Evolutionary conservation across 2,329 filamentous ascomycete genomes (phyloP), one percentile per base, ranked within the genome.

Genomic region (Paraconiothyrium brasiliense): DNA sequence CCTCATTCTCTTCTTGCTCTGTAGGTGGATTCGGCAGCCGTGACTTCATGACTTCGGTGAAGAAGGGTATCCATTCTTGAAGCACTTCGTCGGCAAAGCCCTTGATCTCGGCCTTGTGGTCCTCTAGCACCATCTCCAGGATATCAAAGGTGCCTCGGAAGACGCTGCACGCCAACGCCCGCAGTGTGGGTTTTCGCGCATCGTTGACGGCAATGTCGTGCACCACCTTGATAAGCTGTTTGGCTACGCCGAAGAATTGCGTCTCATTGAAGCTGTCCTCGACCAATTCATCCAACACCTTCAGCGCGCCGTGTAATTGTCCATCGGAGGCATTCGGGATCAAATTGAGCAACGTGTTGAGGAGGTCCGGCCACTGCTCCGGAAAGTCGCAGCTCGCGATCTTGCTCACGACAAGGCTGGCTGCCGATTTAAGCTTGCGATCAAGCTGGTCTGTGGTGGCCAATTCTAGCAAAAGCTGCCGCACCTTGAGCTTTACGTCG

Each of bases 41-140:
- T 32, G 88, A 84, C 79, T 95, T 93, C 76, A 98, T 84, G 9
- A 91, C 88, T 43, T 87, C 85, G 68, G 93, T 85, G 82, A 98
- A 95, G 82, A 97, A 97, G 4, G 94, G 92, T 64, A 92, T 90
- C 95, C 95, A 99, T 54, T 87, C 87, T 69, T 85, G 86, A 52
- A 98, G 84, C 0, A 93, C 89, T 73, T 97, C 91, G 63, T 97
- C 92, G 57, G 94, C 93, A 77, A 99, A 99, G 1, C 85, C 86
- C 79, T 92, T 95, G 63, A 98, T 93, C 58, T 92, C 92, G 60
- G 86, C 86, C 72, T 92, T 92, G 80, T 98, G 92, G 69, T 97
- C 92, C 68, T 97, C 94, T 84, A 97, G 91, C 67, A 98, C 92
- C 87, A 97, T 97, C 80, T 98, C 93, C 82, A 99, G 87, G 59